Evolutionary conservation across 805 yeast species (phyloP), one percentile per base, ranked within the genome.

Genomic region (Pichia cephalocereana): DNA sequence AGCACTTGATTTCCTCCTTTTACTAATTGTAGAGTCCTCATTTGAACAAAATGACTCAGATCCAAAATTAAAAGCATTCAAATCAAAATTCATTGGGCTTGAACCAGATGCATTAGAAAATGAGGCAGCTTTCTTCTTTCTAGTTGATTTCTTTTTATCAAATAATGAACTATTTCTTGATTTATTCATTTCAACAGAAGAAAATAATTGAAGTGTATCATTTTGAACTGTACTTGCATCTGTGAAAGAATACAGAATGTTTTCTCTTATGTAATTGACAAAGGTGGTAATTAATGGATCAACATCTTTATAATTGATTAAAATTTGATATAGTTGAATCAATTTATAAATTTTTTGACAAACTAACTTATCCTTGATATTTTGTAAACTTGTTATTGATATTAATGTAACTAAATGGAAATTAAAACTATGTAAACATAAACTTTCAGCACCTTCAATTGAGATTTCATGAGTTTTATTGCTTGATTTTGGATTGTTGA

Each of bases 361-460:
- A 12, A 53, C 31, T 14, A 45, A 26, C 38, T 49, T 48, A 30
- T 53, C 58, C 14, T 43, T 45, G 1, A 52, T 41, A 19, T 52
- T 54, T 18, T 56, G 52, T 31, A 63, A 50, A n/a, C 45, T 48
- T 17, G 54, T 52, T 8, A 63, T 52, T n/a, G 65, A 54, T 31
- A 62, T 45, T 47, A 63, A 46, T 15, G 56, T 54, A 40, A 63
- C 32, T 38, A 63, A 51, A 47, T 63, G 67, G 46, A 63, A 61
- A 48, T 63, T 62, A 53, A 63, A 63, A 49, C 66, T 60, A 45
- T 61, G 63, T 30, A 61, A 54, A 38, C 64, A 52, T 39, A 63
- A 45, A 43, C 45, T 49, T 44, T 63, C 65, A 2, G 61, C 53
- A 37, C 55, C 57, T 38, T 54, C 54, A 26, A 54, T 42, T 15